Evolutionary conservation across 2,329 filamentous ascomycete genomes (phyloP).

Genomic region (Pseudogymnoascus sp.): DNA sequence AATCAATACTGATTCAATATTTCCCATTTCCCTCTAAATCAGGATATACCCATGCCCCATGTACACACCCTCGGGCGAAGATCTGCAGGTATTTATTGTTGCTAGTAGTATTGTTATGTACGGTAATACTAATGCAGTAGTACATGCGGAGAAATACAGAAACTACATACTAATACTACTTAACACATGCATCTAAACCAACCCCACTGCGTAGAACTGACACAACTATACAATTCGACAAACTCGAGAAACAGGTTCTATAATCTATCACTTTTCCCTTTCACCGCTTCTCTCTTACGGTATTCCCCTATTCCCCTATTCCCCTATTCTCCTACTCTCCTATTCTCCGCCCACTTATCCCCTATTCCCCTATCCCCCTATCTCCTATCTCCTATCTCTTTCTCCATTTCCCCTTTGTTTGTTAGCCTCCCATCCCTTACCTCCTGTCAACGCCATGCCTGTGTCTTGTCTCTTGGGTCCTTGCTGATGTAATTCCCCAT

Average conservation of each 20-base stretch:
- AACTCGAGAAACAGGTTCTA: not conserved
- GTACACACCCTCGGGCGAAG: not conserved
- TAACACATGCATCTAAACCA: not conserved
- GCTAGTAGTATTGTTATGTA: not conserved
- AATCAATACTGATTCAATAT: not conserved
- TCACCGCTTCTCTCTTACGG: not conserved
- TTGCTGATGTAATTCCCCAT: not conserved
- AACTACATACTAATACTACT: not conserved
- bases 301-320: too few relatives aligned
- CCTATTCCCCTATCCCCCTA: not conserved
- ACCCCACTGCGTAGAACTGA: not conserved
- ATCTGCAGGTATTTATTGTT: not conserved
- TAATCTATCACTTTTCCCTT: not conserved
- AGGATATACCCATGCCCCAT: not conserved
- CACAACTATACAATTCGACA: not conserved
- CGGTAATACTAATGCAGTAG: not conserved
- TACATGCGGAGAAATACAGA: not conserved
- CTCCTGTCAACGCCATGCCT: not conserved
- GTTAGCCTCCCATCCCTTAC: not conserved
- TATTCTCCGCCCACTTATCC: not conserved
- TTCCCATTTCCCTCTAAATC: not conserved
- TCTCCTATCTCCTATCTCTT: not conserved
- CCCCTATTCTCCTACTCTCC: not conserved
- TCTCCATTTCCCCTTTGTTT: not conserved
- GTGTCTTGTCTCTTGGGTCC: not conserved